Base-by-base conservation (phyloP, 805 yeast species). In the Isabelozyma rhagii region DNA sequence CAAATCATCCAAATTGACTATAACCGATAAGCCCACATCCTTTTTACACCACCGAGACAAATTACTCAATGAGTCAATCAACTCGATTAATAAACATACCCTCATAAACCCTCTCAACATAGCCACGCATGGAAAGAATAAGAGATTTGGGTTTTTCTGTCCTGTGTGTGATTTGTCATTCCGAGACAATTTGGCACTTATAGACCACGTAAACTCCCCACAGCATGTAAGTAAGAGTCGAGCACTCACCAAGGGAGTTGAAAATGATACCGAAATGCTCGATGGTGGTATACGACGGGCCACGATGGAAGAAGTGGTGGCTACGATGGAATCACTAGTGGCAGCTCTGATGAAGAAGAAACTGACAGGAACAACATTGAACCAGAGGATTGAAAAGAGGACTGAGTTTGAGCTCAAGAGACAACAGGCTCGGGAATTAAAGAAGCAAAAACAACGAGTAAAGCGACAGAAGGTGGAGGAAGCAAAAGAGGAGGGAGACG, bases 61-160 rank as follows among this genome's bases (percentile, higher is more conserved):
- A 39, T 59, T 74, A 13, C 50, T 74, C 5, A 55, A 62, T 8
- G 58, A 59, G 38, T 68, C 71, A 59, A 51, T 74, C 7, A 54
- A 55, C 40, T 66, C 76, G 1, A 69, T 74, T 13, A 61, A 64
- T 34, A 60, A 58, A n/a, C 68, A 64, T 49, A 74, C 72, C 11
- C 50, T 74, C 3, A 60, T 74, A 27, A 67, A 62, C 38, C 69
- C 62, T 38, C 55, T 39, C 48, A 28, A 43, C 1, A 46, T 46
- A 31, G 36, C 18, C 2, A 48, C 58, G 1, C 61, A 14, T 55
- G 74, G 61, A 47, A 66, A 56, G 42, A 71, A 52, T 82, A 90
- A 47, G 77, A 81, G 87, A 25, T 88, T 89, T 52, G 97, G 97
- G 18, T 93, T 93, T 67, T 80, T 80, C 57, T 94, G 99, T 67